A percentile compares a stretch with the other conserved stretches of the same genome.
These are phyloP conservation scores for Crithidia brevicula DNA, from an alignment of 208 protist species.

Conservation along the genomic window DNA sequence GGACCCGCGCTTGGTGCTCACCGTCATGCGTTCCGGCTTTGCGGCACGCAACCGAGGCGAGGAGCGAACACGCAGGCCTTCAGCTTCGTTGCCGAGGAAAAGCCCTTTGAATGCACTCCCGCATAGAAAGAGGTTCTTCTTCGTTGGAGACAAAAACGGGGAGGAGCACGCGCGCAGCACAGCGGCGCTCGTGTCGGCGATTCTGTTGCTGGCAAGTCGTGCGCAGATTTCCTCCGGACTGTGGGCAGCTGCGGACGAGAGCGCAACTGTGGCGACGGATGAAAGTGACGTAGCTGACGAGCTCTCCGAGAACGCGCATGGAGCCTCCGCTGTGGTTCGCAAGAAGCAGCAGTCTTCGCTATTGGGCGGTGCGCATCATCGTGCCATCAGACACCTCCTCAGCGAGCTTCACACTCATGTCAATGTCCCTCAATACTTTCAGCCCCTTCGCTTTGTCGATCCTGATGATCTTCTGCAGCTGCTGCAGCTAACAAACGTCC, in stretches of 20 bases:
- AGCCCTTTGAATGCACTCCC: no score
- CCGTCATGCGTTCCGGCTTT: conserved; percentile 10
- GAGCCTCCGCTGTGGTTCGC: not conserved
- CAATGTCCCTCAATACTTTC: not conserved
- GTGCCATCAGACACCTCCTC: not conserved
- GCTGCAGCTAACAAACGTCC: not conserved
- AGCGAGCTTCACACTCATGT: not conserved
- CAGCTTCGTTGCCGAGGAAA: no score
- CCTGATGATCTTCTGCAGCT: conserved; percentile 5
- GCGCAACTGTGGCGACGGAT: no score
- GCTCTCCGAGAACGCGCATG: not conserved
- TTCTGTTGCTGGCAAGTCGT: conserved; percentile 13
- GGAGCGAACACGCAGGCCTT: no score
- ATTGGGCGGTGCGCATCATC: not conserved
- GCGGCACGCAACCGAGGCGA: no score
- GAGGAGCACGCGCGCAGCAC: not conserved
- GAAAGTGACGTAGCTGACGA: no score
- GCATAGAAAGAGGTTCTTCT: no score
- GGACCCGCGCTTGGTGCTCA: conserved; percentile 15
- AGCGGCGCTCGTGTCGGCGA: conserved; percentile 1
- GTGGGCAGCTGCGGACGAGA: conserved; percentile 16
- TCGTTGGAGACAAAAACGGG: not conserved
- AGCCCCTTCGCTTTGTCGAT: conserved; percentile 2
- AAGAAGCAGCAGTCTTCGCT: conserved; percentile 1
- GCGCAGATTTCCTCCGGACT: conserved; percentile 19